Conservation (phyloP, 2,329 filamentous ascomycete genomes). For the Aspergillaceae sp. region DNA sequence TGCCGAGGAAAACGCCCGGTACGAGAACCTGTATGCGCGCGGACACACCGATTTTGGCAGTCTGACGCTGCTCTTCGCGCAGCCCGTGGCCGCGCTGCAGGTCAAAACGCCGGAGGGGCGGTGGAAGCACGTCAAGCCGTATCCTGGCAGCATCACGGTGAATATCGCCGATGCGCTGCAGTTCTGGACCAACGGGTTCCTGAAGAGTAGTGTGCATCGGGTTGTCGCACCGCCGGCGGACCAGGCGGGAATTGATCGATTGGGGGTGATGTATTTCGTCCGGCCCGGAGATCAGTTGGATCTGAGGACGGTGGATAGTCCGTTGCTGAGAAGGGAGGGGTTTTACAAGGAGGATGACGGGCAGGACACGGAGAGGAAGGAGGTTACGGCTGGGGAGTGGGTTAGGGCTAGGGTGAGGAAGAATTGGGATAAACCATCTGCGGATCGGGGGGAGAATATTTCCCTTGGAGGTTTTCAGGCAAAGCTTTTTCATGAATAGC, state of each 20-base stretch:
- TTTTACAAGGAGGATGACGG: slow-evolving; percentile 5
- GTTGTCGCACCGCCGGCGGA: slow-evolving; percentile 39
- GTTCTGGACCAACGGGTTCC: slow-evolving; percentile 41
- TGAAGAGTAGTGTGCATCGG: slow-evolving; percentile 40
- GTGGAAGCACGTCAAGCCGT: slow-evolving; percentile 46
- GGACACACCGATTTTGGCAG: slow-evolving; percentile 53
- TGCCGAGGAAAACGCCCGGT: slow-evolving; percentile 39
- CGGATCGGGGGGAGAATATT: no score
- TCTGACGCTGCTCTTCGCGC: slow-evolving; percentile 49
- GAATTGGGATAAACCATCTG: slow-evolving; percentile 9
- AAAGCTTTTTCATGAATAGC: no score
- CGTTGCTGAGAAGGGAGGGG: slow-evolving; percentile 25
- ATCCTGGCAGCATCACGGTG: slow-evolving; percentile 43
- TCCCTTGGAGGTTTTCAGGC: no score
- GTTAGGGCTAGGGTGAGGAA: slow-evolving; percentile 25
- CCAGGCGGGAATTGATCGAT: slow-evolving; percentile 31
- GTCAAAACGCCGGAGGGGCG: slow-evolving; percentile 39
- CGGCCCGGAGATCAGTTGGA: slow-evolving; percentile 28
- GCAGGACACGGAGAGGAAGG: background rate
- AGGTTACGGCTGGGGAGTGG: slow-evolving; percentile 12
- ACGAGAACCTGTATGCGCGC: slow-evolving; percentile 36
- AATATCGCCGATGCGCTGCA: slow-evolving; percentile 44
- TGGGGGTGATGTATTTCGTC: slow-evolving; percentile 37
- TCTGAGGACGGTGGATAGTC: slow-evolving; percentile 21
- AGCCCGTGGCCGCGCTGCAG: slow-evolving; percentile 50